phyloP scores from a whole-genome alignment of 176 grass and related monocot genomes.

The Avena insularis region DNA sequence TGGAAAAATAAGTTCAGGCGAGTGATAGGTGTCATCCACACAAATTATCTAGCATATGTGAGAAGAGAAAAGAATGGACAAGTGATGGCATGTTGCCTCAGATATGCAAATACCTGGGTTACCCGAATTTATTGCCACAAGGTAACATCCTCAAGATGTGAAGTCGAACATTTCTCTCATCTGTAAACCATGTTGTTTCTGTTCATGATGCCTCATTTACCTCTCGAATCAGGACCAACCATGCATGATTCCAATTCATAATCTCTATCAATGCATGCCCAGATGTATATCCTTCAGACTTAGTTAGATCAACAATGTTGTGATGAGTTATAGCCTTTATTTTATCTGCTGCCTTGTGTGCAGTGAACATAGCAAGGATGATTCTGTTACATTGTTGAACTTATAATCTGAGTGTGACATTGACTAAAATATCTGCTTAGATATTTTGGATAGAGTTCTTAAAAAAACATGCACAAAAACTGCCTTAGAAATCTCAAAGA shows the following conservation, averaged over 20 bases:
- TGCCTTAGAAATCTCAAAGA: background rate
- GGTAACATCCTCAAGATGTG: constrained; percentile 57
- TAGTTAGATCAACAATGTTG: background rate
- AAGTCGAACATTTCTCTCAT: background rate
- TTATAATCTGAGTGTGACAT: background rate
- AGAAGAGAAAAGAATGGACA: constrained; percentile 93
- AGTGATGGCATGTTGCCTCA: constrained; percentile 72
- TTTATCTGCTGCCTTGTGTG: constrained; percentile 4
- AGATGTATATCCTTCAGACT: constrained; percentile 18
- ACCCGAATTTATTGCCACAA: constrained; percentile 96
- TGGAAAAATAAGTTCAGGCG: constrained; percentile 89
- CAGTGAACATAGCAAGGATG: constrained; percentile 8
- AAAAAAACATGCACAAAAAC: background rate
- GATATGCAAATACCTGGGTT: constrained; percentile 86
- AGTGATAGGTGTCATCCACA: constrained; percentile 94
- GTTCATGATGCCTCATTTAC: constrained; percentile 11
- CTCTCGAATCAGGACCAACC: background rate
- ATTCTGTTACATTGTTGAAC: constrained; percentile 7
- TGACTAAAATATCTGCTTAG: background rate
- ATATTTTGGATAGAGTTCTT: background rate
- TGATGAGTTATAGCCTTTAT: background rate
- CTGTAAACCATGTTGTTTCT: background rate
- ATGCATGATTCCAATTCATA: constrained; percentile 2
- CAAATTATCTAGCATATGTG: constrained; percentile 99
- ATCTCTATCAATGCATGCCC: background rate